Base-by-base conservation (phyloP, 2,329 filamentous ascomycete genomes). In the Beauveria pseudobassiana region DNA sequence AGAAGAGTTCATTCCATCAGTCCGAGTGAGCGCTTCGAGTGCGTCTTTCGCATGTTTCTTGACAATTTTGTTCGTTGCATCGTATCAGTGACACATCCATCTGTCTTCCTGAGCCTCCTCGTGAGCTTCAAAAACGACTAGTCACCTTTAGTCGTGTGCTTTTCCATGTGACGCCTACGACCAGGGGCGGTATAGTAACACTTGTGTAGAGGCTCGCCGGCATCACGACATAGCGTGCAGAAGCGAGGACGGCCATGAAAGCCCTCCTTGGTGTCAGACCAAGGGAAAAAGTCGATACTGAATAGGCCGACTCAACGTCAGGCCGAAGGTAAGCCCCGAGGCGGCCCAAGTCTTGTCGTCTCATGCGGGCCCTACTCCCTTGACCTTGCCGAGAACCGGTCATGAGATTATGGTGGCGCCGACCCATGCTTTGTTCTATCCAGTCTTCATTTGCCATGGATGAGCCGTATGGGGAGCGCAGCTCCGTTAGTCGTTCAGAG, bases 191-290 rank as follows among this genome's bases (percentile, higher is more conserved):
- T 12, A 9, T 43, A 43, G 9, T 7, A 43, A 16, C 38, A 55
- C 22, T 43, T 0, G n/a, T 5, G 18, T 20, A 9, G 40, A 55
- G 53, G 53, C n/a, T 1, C 0, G 18, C 42, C 42, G 14, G 5
- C 42, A 26, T 6, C 12, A 1, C 3, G 3, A 3, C 53, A 48
- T 5, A n/a, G 5, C 8, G 10, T 4, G n/a, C 53, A 56, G 1
- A 38, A 18, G 5, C 0, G 0, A 18, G 42, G n/a, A 24, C 5
- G 6, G 1, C n/a, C n/a, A n/a, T n/a, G n/a, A n/a, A n/a, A n/a
- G n/a, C n/a, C n/a, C n/a, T n/a, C n/a, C n/a, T n/a, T n/a, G n/a
- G n/a, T n/a, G n/a, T n/a, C n/a, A n/a, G n/a, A 16, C 53, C 53
- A 56, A 0, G 53, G 53, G 7, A 56, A 46, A 8, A 14, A 0